Conservation (phyloP, 257 asterid genomes). For the Parsonsia alboflavescens region DNA sequence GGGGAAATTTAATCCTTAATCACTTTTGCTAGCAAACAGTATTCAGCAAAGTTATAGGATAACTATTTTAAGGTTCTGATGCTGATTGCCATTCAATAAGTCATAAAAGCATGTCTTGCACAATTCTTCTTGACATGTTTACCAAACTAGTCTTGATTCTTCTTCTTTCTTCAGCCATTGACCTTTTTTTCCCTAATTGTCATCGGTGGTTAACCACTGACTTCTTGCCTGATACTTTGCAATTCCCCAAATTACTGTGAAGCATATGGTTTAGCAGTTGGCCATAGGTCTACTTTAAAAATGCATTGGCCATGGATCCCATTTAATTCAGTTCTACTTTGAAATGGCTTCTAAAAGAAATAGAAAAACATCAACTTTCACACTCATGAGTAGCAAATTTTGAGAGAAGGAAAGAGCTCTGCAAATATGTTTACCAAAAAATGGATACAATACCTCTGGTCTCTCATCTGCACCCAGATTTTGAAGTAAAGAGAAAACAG, state of each 20-base stretch:
- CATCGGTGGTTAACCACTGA: background rate
- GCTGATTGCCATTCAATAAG: background rate
- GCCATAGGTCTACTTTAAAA: background rate
- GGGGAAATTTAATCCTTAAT: background rate
- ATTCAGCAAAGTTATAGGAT: background rate
- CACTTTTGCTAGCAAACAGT: background rate
- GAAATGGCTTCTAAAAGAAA: background rate
- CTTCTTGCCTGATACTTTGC: background rate
- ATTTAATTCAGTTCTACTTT: background rate
- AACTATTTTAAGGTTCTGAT: background rate
- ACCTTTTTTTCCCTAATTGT: background rate
- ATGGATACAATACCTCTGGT: constrained; percentile 69
- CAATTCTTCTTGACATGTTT: background rate
- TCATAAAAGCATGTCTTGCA: background rate
- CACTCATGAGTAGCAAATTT: background rate
- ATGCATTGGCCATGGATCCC: background rate
- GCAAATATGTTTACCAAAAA: constrained; percentile 11
- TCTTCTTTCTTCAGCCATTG: background rate
- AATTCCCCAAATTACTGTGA: background rate
- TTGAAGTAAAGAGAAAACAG: constrained; percentile 80
- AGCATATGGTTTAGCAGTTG: background rate
- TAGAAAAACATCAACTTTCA: background rate
- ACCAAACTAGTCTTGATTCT: background rate
- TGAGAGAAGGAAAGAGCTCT: background rate
- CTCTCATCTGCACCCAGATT: constrained; percentile 91